A percentile compares a stretch with the other conserved stretches of the same genome.
phyloP scores from a whole-genome alignment of 805 yeast species.

The Geotrichum ghanense region DNA sequence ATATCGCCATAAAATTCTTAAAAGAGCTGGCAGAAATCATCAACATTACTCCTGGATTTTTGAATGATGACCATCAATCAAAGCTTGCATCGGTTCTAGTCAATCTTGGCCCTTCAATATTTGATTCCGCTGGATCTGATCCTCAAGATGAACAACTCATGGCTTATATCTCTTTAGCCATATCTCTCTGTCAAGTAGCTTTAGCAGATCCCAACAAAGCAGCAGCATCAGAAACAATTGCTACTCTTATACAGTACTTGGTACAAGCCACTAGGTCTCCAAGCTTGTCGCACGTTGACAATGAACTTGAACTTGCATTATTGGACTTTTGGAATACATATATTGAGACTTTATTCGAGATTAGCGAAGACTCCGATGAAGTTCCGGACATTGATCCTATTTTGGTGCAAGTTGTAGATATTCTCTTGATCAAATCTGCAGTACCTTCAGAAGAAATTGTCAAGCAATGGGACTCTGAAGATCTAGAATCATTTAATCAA shows the following conservation, averaged over 20 bases:
- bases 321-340: slow-evolving; percentile 26
- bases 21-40: background rate
- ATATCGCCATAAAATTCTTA: background rate
- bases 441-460: slow-evolving; percentile 15
- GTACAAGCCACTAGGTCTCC: slow-evolving; percentile 10
- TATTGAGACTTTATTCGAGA: slow-evolving; percentile 23
- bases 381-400: background rate
- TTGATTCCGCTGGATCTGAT: background rate
- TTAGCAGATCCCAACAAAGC: background rate
- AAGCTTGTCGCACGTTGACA: slow-evolving; percentile 18
- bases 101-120: background rate
- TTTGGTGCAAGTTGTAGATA: slow-evolving; percentile 30
- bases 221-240: background rate
- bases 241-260: background rate
- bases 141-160: too few relatives aligned
- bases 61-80: background rate
- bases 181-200: background rate
- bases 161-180: too few relatives aligned
- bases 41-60: background rate
- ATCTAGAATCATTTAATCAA: slow-evolving; percentile 45
- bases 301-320: slow-evolving; percentile 17
- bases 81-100: background rate
- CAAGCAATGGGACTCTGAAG: slow-evolving; percentile 24
- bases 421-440: slow-evolving; percentile 61
- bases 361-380: slow-evolving; percentile 4